Base-by-base conservation (phyloP, 1,284 basidiomycete species). In the Mycena citricolor region DNA sequence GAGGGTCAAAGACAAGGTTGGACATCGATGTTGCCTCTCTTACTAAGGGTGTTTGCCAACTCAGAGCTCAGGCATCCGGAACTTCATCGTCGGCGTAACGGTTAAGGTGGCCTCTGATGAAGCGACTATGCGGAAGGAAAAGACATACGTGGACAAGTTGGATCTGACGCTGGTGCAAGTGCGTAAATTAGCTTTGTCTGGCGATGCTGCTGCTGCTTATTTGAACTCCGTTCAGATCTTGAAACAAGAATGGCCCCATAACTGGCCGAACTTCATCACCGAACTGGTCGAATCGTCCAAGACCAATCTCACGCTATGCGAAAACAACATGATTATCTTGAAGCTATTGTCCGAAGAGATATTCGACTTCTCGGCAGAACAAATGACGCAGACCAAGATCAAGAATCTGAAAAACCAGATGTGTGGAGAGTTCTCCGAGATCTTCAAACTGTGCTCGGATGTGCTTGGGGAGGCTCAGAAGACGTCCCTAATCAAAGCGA, bases 311-410 rank as follows among this genome's bases (percentile, higher is more conserved):
- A 88, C 92, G 2, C 81, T 99, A 22, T 99, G 97, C 77, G 97
- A 99, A 69, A 99, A 99, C 78, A 99, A 99, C 74, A 99, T 99
- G 97, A 82, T 94, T 64, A 99, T 99, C 63, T 77, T 99, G 54
- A 92, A 93, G 64, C 77, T 99, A n/a, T 76, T 99, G 13, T 97
- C 94, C 0, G 97, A 99, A 63, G 97, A 99, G 67, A 94, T 99
- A 54, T 99, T 99, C 62, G 97, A 99, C 68, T 99, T 90, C 68
- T 98, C 94, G 4, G 93, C 95, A 2, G 97, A 99, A 61, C 92
- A 97, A 68, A 93, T 99, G 94, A 98, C 95, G 0, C 94, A 97
- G 66, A 88, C 88, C 13, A 99, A 98, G 74, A 97, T 94, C 51
- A 97, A 97, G 69, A 88, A 90, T 55, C 73, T 99, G 52, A 99